Conservation (phyloP, 2,329 filamentous ascomycete genomes). For the Cordyceps farinosa region DNA sequence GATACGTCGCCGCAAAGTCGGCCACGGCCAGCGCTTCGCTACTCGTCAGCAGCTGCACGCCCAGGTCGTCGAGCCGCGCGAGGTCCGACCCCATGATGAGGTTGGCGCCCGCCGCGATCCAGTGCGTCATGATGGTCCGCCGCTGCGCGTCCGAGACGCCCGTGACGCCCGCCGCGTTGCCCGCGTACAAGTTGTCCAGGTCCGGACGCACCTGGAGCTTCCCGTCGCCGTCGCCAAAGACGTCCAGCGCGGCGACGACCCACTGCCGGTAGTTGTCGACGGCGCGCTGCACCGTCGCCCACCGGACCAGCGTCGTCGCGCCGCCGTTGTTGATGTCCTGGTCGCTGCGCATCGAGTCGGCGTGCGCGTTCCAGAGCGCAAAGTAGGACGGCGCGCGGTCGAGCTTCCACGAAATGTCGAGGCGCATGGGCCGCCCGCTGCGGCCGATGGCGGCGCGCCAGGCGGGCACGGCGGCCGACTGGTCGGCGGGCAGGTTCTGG, state of each 20-base stretch:
- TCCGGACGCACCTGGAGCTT: constrained; percentile 21
- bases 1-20: constrained; percentile 22
- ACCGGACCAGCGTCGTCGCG: constrained; percentile 18
- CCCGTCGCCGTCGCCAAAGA: constrained; percentile 13
- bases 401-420: constrained; percentile 24
- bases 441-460: constrained; percentile 23
- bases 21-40: constrained; percentile 19
- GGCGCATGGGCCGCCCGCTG: constrained; percentile 21
- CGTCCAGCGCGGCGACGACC: constrained; percentile 20
- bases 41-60: constrained; percentile 20
- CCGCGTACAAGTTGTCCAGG: constrained; percentile 22
- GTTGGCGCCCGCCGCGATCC: constrained; percentile 22
- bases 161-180: constrained; percentile 19
- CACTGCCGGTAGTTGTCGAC: constrained; percentile 24
- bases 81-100: constrained; percentile 22
- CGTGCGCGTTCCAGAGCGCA: constrained; percentile 21
- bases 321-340: constrained; percentile 23
- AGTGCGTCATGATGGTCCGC: constrained; percentile 23
- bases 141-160: constrained; percentile 22
- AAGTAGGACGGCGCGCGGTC: constrained; percentile 22
- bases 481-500: constrained; percentile 20
- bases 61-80: constrained; percentile 19
- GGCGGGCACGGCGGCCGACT: constrained; percentile 20
- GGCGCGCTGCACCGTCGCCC: constrained; percentile 21
- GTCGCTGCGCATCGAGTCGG: constrained; percentile 23